phyloP scores from a whole-genome alignment of 192 early-diverging fungal species.

The Tieghemiomyces parasiticus region DNA sequence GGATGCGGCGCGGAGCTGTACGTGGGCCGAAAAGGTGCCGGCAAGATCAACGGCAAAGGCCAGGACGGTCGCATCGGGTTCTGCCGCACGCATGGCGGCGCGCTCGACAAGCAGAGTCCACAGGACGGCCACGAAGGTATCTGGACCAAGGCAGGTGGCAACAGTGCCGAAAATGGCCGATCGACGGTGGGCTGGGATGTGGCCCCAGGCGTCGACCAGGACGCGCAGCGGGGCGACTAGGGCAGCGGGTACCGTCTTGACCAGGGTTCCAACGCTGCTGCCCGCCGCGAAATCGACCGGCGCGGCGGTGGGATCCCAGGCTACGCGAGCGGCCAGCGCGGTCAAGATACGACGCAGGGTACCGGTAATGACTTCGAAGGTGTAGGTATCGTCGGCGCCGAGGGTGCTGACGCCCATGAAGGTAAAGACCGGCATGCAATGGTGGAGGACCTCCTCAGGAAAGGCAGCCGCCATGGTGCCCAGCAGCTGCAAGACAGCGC shows the following conservation, averaged over 20 bases:
- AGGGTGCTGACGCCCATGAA: slow-evolving; percentile 94
- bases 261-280: slow-evolving; percentile 9
- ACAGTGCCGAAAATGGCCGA: slow-evolving; percentile 74
- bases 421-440: slow-evolving; percentile 94
- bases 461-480: slow-evolving; percentile 65
- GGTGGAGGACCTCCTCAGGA: slow-evolving; percentile 73
- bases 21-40: slow-evolving; percentile 43
- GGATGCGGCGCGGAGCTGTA: slow-evolving; percentile 60
- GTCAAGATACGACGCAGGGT: slow-evolving; percentile 80
- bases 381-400: slow-evolving; percentile 93
- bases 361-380: slow-evolving; percentile 85
- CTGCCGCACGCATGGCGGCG: too few relatives aligned
- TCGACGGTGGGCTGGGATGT: slow-evolving; percentile 87
- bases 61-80: too few relatives aligned
- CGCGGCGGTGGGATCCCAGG: slow-evolving; percentile 12
- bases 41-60: slow-evolving; percentile 49
- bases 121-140: slow-evolving; percentile 56
- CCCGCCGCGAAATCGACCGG: too few relatives aligned
- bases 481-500: slow-evolving; percentile 72
- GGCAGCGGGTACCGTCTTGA: slow-evolving; percentile 2
- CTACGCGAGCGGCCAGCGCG: slow-evolving; percentile 43
- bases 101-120: slow-evolving; percentile 59
- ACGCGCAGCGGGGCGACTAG: slow-evolving; percentile 70
- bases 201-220: slow-evolving; percentile 81
- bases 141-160: slow-evolving; percentile 61